phyloP scores from a whole-genome alignment of 192 early-diverging fungal genomes.

The Podila clonocystis region DNA sequence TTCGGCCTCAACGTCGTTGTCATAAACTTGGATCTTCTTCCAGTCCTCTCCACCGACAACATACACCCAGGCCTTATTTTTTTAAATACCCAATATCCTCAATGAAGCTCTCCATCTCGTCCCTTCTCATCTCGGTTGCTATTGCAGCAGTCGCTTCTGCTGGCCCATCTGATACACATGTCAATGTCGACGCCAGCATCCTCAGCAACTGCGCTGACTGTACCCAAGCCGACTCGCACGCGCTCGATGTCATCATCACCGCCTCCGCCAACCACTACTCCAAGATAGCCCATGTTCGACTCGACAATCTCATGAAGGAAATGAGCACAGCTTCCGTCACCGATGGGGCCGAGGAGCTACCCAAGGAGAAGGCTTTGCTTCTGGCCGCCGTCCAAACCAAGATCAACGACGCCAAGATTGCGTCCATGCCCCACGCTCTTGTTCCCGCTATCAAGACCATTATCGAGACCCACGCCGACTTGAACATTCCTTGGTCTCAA shows the following conservation, averaged over 20 bases:
- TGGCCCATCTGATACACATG: not conserved
- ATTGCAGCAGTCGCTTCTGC: conserved; percentile 20
- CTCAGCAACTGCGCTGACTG: conserved; percentile 1
- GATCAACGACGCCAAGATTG: conserved; percentile 34
- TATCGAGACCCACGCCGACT: conserved; percentile 2
- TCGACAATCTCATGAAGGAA: conserved; percentile 13
- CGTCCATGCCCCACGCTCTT: conserved; percentile 16
- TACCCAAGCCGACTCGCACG: not conserved
- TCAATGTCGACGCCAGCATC: not conserved
- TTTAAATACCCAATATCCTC: not conserved
- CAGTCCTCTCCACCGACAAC: not conserved
- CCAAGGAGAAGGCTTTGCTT: conserved; percentile 19
- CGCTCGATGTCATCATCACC: conserved; percentile 11
- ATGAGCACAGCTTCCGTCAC: conserved; percentile 14
- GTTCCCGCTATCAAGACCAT: conserved; percentile 8
- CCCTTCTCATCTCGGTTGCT: conserved; percentile 25
- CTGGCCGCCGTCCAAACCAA: conserved; percentile 3
- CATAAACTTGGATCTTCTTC: not conserved
- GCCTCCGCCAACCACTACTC: conserved; percentile 11
- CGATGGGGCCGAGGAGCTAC: conserved; percentile 10
- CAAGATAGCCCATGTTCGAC: conserved; percentile 4
- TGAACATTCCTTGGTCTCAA: conserved; percentile 24
- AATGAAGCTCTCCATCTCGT: conserved; percentile 18
- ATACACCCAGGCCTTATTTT: not conserved
- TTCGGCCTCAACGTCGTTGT: too few relatives aligned